Base-by-base conservation (phyloP, 192 early-diverging fungal species). In the Ambispora gerdemannii region DNA sequence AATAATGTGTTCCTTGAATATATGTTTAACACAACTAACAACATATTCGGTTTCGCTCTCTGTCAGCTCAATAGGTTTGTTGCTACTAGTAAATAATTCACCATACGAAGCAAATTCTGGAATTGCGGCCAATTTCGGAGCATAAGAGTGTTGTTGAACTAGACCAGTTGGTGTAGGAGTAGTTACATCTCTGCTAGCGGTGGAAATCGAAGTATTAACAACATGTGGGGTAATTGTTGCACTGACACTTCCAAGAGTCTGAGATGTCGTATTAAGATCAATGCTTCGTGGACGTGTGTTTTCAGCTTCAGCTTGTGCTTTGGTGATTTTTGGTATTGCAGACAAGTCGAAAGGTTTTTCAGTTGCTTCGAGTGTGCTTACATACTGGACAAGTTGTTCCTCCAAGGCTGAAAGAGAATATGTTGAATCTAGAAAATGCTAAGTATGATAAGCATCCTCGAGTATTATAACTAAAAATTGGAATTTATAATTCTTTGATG, bases 41-140 rank as follows among this genome's bases (percentile, higher is more conserved):
- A 89, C 88, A 80, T 99, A 99, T 77, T 99, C 97, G 11, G 93
- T 95, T 77, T 98, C 97, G 11, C 87, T 82, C 74, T 99, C 97
- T 19, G 95, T 97, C 24, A 98, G 80, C 63, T 87, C 87, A 20
- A 88, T 83, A n/a, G 89, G 80, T 73, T 86, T 84, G 50, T 63
- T 62, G 60, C 89, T 93, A 20, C 90, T 93, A 71, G 94, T 95
- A 85, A 95, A 91, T 65, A 97, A 76, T 25, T 87, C 79, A 33
- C 95, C 95, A 70, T 96, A 89, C 22, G 85, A 80, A 4, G 90
- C 87, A 69, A 99, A 85, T 76, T 92, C 88, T 4, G 94, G 90
- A 60, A 98, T 87, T 27, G 82, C 82, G 20, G 89, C 86, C 76
- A 99, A 84, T 47, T 86, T 84, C 58, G 84, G 84, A 8, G 92